These are phyloP conservation scores for Ensete glaucum DNA, from an alignment of 176 grass and related monocot genomes.

Conservation along the genomic window DNA sequence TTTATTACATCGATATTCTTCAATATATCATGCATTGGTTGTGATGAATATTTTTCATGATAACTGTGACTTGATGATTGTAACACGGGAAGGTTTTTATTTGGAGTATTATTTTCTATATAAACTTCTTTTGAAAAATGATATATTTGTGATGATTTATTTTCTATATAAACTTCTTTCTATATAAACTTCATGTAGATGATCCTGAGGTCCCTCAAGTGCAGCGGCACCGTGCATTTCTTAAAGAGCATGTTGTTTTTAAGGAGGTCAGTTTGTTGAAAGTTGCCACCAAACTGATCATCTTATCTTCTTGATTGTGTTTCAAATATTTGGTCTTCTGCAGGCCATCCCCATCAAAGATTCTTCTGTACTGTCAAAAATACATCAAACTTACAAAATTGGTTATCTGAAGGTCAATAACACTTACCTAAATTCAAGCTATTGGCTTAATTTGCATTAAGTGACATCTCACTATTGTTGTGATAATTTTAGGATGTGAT, in stretches of 20 bases:
- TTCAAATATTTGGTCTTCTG: slow-evolving; percentile 25
- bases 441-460: neutral
- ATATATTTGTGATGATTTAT: neutral
- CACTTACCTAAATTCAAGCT: neutral
- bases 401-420: slow-evolving; percentile 64
- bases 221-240: slow-evolving; percentile 55
- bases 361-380: slow-evolving; percentile 55
- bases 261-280: slow-evolving; percentile 56
- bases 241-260: slow-evolving; percentile 62
- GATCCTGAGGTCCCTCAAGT: slow-evolving; percentile 53
- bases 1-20: neutral
- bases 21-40: neutral
- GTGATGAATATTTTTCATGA: neutral
- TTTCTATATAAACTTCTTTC: neutral
- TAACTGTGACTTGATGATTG: neutral
- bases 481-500: slow-evolving; percentile 69
- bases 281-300: slow-evolving; percentile 23
- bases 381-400: slow-evolving; percentile 81
- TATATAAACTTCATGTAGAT: slow-evolving; percentile 33
- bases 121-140: neutral
- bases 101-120: neutral
- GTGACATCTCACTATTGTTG: neutral
- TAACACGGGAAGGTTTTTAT: neutral
- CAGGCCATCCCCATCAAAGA: slow-evolving; percentile 72
- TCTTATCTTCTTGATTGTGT: slow-evolving; percentile 17